phyloP scores from a whole-genome alignment of 257 asterid species.

The Capsicum rhomboideum region DNA sequence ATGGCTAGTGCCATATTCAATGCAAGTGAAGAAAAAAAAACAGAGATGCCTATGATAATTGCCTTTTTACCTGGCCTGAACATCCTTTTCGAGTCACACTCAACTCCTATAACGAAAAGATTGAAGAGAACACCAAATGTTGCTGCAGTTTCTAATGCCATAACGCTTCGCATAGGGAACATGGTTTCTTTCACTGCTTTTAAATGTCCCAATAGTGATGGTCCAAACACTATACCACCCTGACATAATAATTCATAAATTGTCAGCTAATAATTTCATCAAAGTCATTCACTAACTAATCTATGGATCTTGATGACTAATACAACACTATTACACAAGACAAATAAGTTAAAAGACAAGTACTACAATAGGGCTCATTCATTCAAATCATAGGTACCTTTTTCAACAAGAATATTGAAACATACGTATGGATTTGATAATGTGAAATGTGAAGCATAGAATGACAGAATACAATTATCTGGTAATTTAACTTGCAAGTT shows the following conservation, averaged over 20 bases:
- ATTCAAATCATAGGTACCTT: not conserved
- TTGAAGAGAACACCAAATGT: constrained; percentile 56
- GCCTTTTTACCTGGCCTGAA: constrained; percentile 40
- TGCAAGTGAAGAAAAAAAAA: constrained; percentile 15
- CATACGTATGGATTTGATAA: not conserved
- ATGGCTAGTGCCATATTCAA: constrained; percentile 14
- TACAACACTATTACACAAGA: not conserved
- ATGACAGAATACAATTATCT: not conserved
- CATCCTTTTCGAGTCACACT: constrained; percentile 42
- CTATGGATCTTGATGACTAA: not conserved
- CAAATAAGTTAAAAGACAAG: not conserved
- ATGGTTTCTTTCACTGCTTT: constrained; percentile 10
- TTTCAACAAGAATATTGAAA: not conserved
- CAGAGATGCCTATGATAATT: constrained; percentile 24
- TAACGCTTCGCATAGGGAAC: constrained; percentile 46
- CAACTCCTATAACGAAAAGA: constrained; percentile 52
- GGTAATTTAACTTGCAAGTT: not conserved
- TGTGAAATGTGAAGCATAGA: not conserved
- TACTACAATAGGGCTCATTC: not conserved
- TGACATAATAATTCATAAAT: constrained; percentile 2
- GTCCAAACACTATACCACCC: constrained; percentile 74
- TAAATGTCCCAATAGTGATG: constrained; percentile 48
- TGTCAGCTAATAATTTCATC: not conserved
- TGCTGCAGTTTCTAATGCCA: constrained; percentile 40
- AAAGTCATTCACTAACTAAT: not conserved